Evolutionary conservation across 2,329 filamentous ascomycete genomes (phyloP).

Genomic region (Fusarium sp.): DNA sequence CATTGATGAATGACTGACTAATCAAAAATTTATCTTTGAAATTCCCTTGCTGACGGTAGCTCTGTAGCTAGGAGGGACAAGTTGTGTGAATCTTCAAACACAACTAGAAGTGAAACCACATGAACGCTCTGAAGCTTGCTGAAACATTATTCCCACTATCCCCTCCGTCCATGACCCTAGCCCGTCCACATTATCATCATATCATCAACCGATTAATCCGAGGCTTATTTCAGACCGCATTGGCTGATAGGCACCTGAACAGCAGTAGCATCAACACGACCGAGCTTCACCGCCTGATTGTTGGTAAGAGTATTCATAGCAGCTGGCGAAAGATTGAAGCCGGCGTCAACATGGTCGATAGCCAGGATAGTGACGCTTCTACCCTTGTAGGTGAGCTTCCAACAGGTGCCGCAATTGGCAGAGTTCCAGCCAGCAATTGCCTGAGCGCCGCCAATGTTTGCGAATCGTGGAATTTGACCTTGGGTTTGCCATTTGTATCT

Average conservation of each 20-base stretch:
- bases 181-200: background rate
- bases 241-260: constrained; percentile 59
- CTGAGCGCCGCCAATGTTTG: constrained; percentile 68
- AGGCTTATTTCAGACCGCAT: constrained; percentile 55
- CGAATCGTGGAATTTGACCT: constrained; percentile 65
- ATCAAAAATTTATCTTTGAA: no score
- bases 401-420: constrained; percentile 71
- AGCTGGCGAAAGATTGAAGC: constrained; percentile 69
- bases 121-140: no score
- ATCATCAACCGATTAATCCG: no score
- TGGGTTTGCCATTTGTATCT: constrained; percentile 72
- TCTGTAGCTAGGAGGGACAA: no score
- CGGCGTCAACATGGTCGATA: constrained; percentile 64
- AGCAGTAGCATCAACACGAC: constrained; percentile 66
- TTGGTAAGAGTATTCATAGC: constrained; percentile 71
- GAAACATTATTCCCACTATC: no score
- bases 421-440: constrained; percentile 71
- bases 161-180: background rate
- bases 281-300: constrained; percentile 64
- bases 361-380: constrained; percentile 69
- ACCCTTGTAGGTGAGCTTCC: constrained; percentile 66
- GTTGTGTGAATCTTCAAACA: no score
- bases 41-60: no score
- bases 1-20: background rate
- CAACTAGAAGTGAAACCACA: no score